Base-by-base conservation (phyloP, 2,329 filamentous ascomycete species). In the Ophiostoma sp. region DNA sequence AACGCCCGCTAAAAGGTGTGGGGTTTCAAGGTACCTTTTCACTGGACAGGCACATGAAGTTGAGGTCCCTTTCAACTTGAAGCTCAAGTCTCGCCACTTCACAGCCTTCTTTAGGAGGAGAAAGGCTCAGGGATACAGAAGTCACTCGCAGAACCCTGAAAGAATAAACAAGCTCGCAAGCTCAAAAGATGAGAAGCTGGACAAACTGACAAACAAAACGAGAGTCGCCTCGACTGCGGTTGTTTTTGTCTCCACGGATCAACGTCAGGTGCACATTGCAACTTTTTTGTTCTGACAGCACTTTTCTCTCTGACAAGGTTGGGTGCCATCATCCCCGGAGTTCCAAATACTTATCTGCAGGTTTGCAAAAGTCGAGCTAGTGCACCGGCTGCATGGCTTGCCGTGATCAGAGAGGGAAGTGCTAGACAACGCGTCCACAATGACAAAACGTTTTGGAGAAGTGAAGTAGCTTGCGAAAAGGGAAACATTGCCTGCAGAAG, bases 211-310 rank as follows among this genome's bases (percentile, higher is more conserved):
- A 52, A 22, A 28, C 2, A 55, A 11, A 12, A 25, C 9, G 25
- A 17, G 57, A 17, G 36, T 22, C 33, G 61, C 61, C 36, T 9
- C n/a, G 61, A 15, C 22, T 17, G 36, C 42, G 15, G 42, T 45
- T 45, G 42, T 17, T 22, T 3, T 64, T 45, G 36, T 45, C 61
- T 64, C 59, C 33, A 45, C 36, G 61, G 61, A 66, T 45, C 61
- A 36, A 66, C 61, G 61, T 45, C 61, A 45, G 61, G 36, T 66
- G 61, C 36, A 42, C 61, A 45, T 48, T n/a, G 15, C 42, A 45
- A 11, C 5, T 68, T 68, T 48, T 52, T 52, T 7, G 19, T 52
- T 39, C 11, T 42, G 15, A 48, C 12, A 45, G 11, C 12, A 12
- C 12, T 19, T 48, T 19, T 48, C 42, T 48, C 42, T 48, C 42